phyloP scores from a whole-genome alignment of 176 grass and related monocot species.

The Coix lacrymajobi region DNA sequence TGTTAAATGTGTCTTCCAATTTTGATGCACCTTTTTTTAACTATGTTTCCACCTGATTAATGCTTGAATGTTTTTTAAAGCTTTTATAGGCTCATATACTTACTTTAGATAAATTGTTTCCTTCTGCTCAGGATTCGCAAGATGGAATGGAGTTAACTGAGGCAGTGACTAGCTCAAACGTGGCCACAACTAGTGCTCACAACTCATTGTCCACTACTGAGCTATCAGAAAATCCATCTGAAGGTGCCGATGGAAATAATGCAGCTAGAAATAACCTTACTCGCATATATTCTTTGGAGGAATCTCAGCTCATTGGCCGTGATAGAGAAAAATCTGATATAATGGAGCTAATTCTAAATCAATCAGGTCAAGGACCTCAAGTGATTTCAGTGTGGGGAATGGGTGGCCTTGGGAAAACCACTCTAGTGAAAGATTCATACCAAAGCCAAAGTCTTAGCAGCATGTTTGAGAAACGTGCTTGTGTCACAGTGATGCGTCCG shows the following conservation, averaged over 20 bases:
- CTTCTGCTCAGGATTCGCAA: no score
- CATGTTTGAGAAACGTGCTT: neutral
- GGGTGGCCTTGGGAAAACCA: slow-evolving; percentile 3
- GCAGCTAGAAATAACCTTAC: neutral
- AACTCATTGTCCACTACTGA: no score
- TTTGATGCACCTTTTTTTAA: neutral
- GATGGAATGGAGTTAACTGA: no score
- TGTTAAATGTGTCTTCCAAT: no score
- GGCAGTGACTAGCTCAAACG: no score
- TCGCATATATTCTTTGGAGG: neutral
- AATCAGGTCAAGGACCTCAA: neutral
- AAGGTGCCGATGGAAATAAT: neutral
- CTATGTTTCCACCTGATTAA: no score
- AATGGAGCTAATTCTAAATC: neutral
- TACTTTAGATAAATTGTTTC: no score
- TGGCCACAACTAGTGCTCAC: no score
- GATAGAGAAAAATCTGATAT: neutral
- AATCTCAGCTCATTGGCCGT: neutral
- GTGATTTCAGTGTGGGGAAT: slow-evolving; percentile 22
- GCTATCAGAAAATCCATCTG: neutral
- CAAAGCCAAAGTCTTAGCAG: neutral
- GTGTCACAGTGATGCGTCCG: neutral
- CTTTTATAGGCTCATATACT: no score
- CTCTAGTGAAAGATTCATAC: neutral
- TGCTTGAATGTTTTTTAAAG: no score